Evolutionary conservation across 352 stramenopile species (phyloP).

Genomic region (Pythium scleroteichum): DNA sequence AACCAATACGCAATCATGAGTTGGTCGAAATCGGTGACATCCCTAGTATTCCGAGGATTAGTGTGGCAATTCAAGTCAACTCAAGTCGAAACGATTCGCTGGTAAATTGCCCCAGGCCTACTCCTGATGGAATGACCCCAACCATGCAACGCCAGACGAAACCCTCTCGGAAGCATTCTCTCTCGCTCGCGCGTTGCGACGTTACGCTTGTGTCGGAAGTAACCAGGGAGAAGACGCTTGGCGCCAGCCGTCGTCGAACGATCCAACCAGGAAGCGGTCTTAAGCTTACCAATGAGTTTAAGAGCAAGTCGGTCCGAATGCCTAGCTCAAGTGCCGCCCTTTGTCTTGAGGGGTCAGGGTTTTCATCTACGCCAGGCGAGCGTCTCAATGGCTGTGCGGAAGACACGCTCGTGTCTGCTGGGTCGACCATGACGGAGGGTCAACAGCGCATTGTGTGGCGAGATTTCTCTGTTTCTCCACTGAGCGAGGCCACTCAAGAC

Average conservation of each 20-base stretch:
- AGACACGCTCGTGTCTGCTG: not conserved
- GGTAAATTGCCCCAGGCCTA: too few relatives aligned
- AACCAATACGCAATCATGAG: not conserved
- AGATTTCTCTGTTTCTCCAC: constrained; percentile 35
- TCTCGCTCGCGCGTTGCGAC: not conserved
- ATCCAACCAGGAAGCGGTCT: not conserved
- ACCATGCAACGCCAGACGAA: not conserved
- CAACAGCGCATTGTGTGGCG: constrained; percentile 47
- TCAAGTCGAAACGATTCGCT: not conserved
- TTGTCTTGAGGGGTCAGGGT: constrained; percentile 12
- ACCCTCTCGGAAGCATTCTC: not conserved
- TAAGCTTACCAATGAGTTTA: too few relatives aligned
- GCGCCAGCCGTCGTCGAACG: not conserved
- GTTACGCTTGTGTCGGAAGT: not conserved
- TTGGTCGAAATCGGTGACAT: not conserved
- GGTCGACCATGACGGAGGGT: constrained; percentile 31
- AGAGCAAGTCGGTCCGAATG: not conserved
- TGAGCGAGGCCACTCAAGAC: constrained; percentile 50
- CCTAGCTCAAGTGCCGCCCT: not conserved
- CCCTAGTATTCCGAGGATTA: constrained; percentile 18
- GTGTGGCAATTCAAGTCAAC: constrained; percentile 27
- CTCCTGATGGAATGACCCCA: too few relatives aligned
- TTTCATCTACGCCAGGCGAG: too few relatives aligned
- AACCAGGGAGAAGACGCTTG: not conserved
- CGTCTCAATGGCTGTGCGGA: too few relatives aligned